Percentiles rank a stretch among this genome's conserved stretches.
Evolutionary conservation across 2,329 filamentous ascomycete genomes (phyloP).

Genomic region (Neofusicoccum kwambonambiense): DNA sequence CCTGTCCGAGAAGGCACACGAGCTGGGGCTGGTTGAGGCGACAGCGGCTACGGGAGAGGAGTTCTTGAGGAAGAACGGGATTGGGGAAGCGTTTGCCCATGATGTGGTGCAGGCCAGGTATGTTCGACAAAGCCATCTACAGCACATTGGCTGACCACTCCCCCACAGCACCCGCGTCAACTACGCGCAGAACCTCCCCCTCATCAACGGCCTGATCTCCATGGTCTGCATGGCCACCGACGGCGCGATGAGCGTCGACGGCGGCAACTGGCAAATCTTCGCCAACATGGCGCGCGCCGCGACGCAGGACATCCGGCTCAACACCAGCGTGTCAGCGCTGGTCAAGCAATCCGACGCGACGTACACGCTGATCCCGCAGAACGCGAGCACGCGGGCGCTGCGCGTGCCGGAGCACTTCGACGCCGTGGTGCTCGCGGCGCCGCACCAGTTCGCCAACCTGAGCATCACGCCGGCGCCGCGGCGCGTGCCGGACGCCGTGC

Average conservation of each 20-base stretch:
- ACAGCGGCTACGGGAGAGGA: conserved; percentile 73
- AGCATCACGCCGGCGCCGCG: conserved; percentile 43
- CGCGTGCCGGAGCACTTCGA: conserved; percentile 58
- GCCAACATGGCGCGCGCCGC: conserved; percentile 58
- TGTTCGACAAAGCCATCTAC: neutral
- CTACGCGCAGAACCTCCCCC: conserved; percentile 84
- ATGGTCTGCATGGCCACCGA: conserved; percentile 92
- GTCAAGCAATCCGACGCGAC: conserved; percentile 33
- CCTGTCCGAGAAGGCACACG: conserved; percentile 65
- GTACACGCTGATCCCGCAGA: conserved; percentile 42
- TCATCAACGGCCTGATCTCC: conserved; percentile 84
- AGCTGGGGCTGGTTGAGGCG: conserved; percentile 64
- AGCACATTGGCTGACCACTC: neutral
- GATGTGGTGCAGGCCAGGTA: conserved; percentile 78
- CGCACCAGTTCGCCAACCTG: conserved; percentile 78
- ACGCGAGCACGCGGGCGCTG: conserved; percentile 12
- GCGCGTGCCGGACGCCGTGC: conserved; percentile 69
- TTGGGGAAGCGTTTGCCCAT: conserved; percentile 65
- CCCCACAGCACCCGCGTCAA: conserved; percentile 75
- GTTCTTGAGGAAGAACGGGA: conserved; percentile 66
- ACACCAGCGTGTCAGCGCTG: conserved; percentile 62
- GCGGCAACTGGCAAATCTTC: conserved; percentile 96
- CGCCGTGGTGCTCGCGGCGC: conserved; percentile 77
- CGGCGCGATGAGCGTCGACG: conserved; percentile 73
- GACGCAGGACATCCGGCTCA: conserved; percentile 59